Percentiles rank a stretch among this genome's conserved stretches.
These are phyloP conservation scores for Psidium guajava DNA, from an alignment of 345 rosid species.

Conservation along the genomic window DNA sequence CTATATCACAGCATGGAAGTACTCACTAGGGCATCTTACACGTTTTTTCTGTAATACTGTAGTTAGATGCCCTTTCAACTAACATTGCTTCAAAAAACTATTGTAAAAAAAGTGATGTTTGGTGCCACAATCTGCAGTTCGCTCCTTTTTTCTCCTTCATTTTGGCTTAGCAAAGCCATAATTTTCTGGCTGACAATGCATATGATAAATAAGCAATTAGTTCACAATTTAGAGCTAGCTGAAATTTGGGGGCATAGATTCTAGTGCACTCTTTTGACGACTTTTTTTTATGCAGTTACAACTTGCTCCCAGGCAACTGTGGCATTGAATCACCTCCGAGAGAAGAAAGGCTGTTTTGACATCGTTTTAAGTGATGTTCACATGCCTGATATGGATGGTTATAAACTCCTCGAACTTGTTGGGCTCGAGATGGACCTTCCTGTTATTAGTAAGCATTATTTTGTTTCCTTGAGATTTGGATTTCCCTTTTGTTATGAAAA, in stretches of 20 bases:
- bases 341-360: slow-evolving; percentile 58
- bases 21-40: neutral
- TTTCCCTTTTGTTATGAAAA: neutral
- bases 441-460: slow-evolving; percentile 55
- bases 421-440: slow-evolving; percentile 98
- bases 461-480: neutral
- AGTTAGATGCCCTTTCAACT: no score
- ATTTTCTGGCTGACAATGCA: neutral
- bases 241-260: neutral
- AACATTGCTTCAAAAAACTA: no score
- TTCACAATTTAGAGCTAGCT: neutral
- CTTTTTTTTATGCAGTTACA: slow-evolving; percentile 44
- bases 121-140: no score
- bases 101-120: no score
- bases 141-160: neutral
- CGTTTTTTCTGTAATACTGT: no score
- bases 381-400: slow-evolving; percentile 91
- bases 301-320: slow-evolving; percentile 56
- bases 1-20: neutral
- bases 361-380: slow-evolving; percentile 67
- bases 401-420: slow-evolving; percentile 69
- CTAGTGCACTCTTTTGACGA: neutral
- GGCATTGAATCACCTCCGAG: slow-evolving; percentile 54
- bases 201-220: neutral
- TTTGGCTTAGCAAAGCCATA: neutral